Percentiles rank a stretch among this genome's conserved stretches.
phyloP scores from a whole-genome alignment of 495 filamentous ascomycete species.

The Aspergillus incahuasiensis region DNA sequence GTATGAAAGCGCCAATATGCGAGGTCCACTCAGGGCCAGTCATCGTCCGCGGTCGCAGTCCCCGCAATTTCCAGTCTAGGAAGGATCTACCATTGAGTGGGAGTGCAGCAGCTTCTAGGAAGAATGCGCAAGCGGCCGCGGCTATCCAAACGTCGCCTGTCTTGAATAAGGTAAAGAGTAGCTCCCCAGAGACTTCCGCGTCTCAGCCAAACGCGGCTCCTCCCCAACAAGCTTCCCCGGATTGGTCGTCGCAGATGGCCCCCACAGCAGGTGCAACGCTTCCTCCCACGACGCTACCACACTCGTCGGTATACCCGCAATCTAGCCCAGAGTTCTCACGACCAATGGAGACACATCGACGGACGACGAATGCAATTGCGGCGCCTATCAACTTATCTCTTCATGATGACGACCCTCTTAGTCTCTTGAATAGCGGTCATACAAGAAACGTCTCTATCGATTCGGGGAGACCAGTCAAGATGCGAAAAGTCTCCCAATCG shows the following conservation, averaged over 20 bases:
- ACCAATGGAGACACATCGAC: constrained; percentile 28
- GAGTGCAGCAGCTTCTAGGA: constrained; percentile 63
- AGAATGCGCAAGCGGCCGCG: constrained; percentile 38
- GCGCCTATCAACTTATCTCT: constrained; percentile 71
- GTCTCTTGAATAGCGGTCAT: background rate
- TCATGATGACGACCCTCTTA: constrained; percentile 61
- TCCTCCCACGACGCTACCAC: constrained; percentile 27
- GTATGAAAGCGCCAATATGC: constrained; percentile 60
- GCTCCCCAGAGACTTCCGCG: constrained; percentile 37
- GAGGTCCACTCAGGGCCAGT: constrained; percentile 72
- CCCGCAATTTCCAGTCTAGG: constrained; percentile 72
- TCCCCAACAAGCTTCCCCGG: constrained; percentile 32
- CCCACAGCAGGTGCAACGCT: constrained; percentile 24
- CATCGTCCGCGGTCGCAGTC: constrained; percentile 73
- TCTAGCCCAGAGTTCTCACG: constrained; percentile 51
- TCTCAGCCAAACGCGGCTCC: constrained; percentile 31
- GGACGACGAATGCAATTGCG: constrained; percentile 24
- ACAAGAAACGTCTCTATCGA: constrained; percentile 25
- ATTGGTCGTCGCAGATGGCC: constrained; percentile 41
- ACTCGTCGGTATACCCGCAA: constrained; percentile 46
- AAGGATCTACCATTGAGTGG: constrained; percentile 72
- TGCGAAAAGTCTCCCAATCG: constrained; percentile 40
- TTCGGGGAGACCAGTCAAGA: constrained; percentile 36
- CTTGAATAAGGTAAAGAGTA: constrained; percentile 51
- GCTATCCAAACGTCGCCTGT: constrained; percentile 42